Evolutionary conservation across 2,329 filamentous ascomycete genomes (phyloP).

Genomic region (Exophiala bonariae): DNA sequence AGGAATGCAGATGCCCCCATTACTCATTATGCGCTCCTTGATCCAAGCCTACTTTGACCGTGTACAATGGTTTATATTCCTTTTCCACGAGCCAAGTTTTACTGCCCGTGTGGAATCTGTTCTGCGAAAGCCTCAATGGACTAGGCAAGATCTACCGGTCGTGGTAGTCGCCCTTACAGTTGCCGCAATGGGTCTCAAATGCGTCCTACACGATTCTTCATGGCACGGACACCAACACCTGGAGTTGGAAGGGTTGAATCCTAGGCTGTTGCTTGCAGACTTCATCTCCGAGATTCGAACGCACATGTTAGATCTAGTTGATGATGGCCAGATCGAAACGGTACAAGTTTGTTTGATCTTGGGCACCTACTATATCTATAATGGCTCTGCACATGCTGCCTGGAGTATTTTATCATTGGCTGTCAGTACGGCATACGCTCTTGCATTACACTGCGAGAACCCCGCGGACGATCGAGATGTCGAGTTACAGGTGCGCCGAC

Average conservation of each 20-base stretch:
- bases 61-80: slow-evolving; percentile 27
- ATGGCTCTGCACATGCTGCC: slow-evolving; percentile 25
- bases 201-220: slow-evolving; percentile 18
- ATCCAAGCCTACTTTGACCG: slow-evolving; percentile 26
- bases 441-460: slow-evolving; percentile 20
- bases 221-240: slow-evolving; percentile 22
- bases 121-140: slow-evolving; percentile 16
- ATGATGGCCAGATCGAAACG: slow-evolving; percentile 25
- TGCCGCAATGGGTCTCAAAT: slow-evolving; percentile 24
- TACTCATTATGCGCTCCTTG: slow-evolving; percentile 17
- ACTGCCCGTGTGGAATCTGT: slow-evolving; percentile 14
- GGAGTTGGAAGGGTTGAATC: slow-evolving; percentile 2
- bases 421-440: slow-evolving; percentile 24
- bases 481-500: slow-evolving; percentile 30
- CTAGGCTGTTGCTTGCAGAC: slow-evolving; percentile 1
- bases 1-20: slow-evolving; percentile 20
- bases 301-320: slow-evolving; percentile 23
- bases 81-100: slow-evolving; percentile 23
- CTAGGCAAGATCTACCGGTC: slow-evolving; percentile 20
- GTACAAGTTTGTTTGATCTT: slow-evolving; percentile 31
- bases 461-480: slow-evolving; percentile 8
- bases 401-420: slow-evolving; percentile 27
- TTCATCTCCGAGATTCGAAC: slow-evolving; percentile 26
- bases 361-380: slow-evolving; percentile 29
- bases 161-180: slow-evolving; percentile 22